A percentile compares a stretch with the other conserved stretches of the same genome.
These are phyloP conservation scores for Candida freyschussii DNA, from an alignment of 1,139 yeast species.

Conservation along the genomic window DNA sequence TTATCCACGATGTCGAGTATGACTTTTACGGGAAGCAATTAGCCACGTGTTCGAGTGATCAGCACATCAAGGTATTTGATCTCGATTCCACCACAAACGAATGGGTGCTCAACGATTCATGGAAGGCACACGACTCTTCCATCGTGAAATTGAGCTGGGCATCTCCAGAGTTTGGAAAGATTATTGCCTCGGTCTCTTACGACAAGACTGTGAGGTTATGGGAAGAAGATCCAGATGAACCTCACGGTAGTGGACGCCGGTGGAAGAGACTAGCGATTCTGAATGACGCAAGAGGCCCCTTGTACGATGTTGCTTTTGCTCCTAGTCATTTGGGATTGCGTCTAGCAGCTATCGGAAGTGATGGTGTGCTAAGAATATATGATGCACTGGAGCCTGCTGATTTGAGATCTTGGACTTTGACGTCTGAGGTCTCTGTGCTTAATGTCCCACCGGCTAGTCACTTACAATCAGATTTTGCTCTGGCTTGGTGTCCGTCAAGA, in stretches of 20 bases:
- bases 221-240: conserved; percentile 85
- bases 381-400: conserved; percentile 89
- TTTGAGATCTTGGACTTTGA: conserved; percentile 72
- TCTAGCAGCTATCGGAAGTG: conserved; percentile 85
- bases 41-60: conserved; percentile 92
- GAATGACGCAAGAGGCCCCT: conserved; percentile 83
- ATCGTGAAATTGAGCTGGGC: conserved; percentile 87
- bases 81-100: conserved; percentile 48
- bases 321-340: conserved; percentile 82
- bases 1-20: conserved; percentile 82
- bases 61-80: conserved; percentile 83
- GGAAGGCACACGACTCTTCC: conserved; percentile 94
- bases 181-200: conserved; percentile 82
- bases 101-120: conserved; percentile 80
- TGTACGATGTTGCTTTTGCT: conserved; percentile 85
- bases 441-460: conserved; percentile 71
- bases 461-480: conserved; percentile 78
- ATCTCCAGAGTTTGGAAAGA: conserved; percentile 85
- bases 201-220: conserved; percentile 86
- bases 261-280: conserved; percentile 75
- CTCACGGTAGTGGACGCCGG: conserved; percentile 68
- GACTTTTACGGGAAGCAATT: conserved; percentile 86
- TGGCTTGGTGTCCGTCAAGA: conserved; percentile 93
- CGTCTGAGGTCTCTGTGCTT: conserved; percentile 68
- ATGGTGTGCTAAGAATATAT: conserved; percentile 80